phyloP scores from a whole-genome alignment of 2,329 filamentous ascomycete genomes.

The Aspergillus sp. region DNA sequence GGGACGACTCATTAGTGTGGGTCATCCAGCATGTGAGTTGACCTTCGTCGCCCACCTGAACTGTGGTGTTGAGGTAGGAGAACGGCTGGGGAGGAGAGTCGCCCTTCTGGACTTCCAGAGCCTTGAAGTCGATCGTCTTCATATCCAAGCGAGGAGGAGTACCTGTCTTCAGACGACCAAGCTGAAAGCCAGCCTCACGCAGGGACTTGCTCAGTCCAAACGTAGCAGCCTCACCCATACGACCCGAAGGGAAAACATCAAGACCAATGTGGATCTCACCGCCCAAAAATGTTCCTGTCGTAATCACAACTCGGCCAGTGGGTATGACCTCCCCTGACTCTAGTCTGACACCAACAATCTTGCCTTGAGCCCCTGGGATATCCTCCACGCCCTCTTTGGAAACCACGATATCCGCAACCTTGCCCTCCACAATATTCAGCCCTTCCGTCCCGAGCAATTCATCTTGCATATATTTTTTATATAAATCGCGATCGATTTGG shows the following conservation, averaged over 20 bases:
- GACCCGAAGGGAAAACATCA: slow-evolving; percentile 75
- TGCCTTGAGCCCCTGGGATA: slow-evolving; percentile 53
- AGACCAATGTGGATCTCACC: slow-evolving; percentile 96
- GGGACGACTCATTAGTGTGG: slow-evolving; percentile 76
- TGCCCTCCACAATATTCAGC: slow-evolving; percentile 75
- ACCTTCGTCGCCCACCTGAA: slow-evolving; percentile 63
- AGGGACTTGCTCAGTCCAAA: slow-evolving; percentile 89
- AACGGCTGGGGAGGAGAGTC: slow-evolving; percentile 87
- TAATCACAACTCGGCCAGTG: slow-evolving; percentile 81
- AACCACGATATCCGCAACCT: slow-evolving; percentile 85
- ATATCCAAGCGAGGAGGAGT: slow-evolving; percentile 84
- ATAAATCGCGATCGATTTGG: slow-evolving; percentile 88
- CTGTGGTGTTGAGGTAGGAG: slow-evolving; percentile 77
- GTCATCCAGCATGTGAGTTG: slow-evolving; percentile 86
- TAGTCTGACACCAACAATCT: slow-evolving; percentile 77
- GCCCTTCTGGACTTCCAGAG: slow-evolving; percentile 68
- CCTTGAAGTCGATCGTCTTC: slow-evolving; percentile 72
- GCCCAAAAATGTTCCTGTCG: slow-evolving; percentile 90
- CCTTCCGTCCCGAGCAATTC: slow-evolving; percentile 76
- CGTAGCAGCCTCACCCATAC: slow-evolving; percentile 91
- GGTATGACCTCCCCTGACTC: slow-evolving; percentile 82
- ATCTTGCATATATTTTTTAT: slow-evolving; percentile 84
- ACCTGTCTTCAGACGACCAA: slow-evolving; percentile 91
- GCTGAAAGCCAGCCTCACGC: slow-evolving; percentile 77
- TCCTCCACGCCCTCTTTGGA: slow-evolving; percentile 51